Conservation (phyloP, 257 asterid species). For the Penstemon davidsonii region DNA sequence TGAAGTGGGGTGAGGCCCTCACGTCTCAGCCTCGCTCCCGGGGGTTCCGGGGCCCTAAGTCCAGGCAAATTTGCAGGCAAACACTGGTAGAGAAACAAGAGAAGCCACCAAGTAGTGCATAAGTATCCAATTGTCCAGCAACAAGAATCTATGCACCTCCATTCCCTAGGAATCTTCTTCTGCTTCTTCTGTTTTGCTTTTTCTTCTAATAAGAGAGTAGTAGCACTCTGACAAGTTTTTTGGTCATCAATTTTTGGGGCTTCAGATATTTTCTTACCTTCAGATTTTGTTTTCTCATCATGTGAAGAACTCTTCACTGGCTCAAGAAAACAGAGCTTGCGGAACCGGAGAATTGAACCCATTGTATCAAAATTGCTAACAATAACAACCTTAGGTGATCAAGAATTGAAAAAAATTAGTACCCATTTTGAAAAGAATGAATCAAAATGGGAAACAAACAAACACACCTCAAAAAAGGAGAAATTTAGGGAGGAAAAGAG, state of each 20-base stretch:
- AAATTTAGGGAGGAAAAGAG: slow-evolving; percentile 10
- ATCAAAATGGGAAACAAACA: not conserved
- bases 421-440: not conserved
- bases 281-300: slow-evolving; percentile 24
- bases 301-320: slow-evolving; percentile 39
- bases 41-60: slow-evolving; percentile 51
- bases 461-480: slow-evolving; percentile 11
- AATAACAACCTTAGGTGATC: slow-evolving; percentile 11
- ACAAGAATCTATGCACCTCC: slow-evolving; percentile 68
- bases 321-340: slow-evolving; percentile 61
- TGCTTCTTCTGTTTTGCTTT: slow-evolving; percentile 24
- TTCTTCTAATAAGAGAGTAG: slow-evolving; percentile 17
- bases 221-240: not conserved
- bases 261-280: slow-evolving; percentile 14
- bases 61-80: slow-evolving; percentile 54
- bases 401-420: not conserved
- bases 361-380: slow-evolving; percentile 25
- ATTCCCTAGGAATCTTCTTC: slow-evolving; percentile 32
- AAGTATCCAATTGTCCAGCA: slow-evolving; percentile 68
- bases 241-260: slow-evolving; percentile 28
- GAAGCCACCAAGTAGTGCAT: slow-evolving; percentile 73
- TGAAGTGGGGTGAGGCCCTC: slow-evolving; percentile 60
- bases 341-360: slow-evolving; percentile 63
- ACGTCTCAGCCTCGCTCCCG: slow-evolving; percentile 60
- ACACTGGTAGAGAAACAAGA: slow-evolving; percentile 49